phyloP scores from a whole-genome alignment of 345 rosid genomes.

The Camelina sativa region DNA sequence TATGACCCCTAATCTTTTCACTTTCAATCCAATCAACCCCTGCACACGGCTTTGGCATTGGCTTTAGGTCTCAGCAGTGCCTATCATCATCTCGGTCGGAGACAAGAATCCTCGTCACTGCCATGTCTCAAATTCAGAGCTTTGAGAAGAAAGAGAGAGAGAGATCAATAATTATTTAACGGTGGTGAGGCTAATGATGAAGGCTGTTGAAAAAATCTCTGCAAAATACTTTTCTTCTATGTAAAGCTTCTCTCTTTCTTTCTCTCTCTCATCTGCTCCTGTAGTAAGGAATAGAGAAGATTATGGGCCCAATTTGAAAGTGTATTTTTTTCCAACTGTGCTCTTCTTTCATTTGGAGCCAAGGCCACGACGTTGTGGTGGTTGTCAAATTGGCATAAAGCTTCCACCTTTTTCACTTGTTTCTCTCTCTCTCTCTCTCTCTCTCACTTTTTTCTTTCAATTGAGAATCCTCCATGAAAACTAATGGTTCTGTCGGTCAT shows the following conservation, averaged over 20 bases:
- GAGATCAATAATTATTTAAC: slow-evolving; percentile 21
- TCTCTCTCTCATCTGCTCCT: slow-evolving; percentile 2
- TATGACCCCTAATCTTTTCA: slow-evolving; percentile 15
- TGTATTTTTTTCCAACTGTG: slow-evolving; percentile 34
- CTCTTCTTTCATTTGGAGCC: slow-evolving; percentile 23
- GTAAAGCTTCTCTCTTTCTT: slow-evolving; percentile 39
- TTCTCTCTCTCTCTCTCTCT: neutral
- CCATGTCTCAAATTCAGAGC: slow-evolving; percentile 48
- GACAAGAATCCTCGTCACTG: slow-evolving; percentile 22
- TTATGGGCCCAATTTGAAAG: slow-evolving; percentile 39
- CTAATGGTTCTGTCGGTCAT: slow-evolving; percentile 45
- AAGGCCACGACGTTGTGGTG: slow-evolving; percentile 37
- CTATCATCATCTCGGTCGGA: neutral
- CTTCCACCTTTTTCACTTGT: slow-evolving; percentile 30
- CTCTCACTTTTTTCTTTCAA: slow-evolving; percentile 12
- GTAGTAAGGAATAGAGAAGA: neutral
- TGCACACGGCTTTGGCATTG: neutral
- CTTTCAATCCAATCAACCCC: neutral
- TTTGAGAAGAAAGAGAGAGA: slow-evolving; percentile 28
- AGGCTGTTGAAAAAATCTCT: slow-evolving; percentile 37
- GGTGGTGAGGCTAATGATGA: slow-evolving; percentile 38
- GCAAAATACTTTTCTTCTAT: slow-evolving; percentile 44
- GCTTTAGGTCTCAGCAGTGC: neutral
- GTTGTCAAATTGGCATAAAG: slow-evolving; percentile 44
- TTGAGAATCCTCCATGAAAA: slow-evolving; percentile 41